phyloP scores from a whole-genome alignment of 164 flowering plant genomes.

The Berberis vulgaris region DNA sequence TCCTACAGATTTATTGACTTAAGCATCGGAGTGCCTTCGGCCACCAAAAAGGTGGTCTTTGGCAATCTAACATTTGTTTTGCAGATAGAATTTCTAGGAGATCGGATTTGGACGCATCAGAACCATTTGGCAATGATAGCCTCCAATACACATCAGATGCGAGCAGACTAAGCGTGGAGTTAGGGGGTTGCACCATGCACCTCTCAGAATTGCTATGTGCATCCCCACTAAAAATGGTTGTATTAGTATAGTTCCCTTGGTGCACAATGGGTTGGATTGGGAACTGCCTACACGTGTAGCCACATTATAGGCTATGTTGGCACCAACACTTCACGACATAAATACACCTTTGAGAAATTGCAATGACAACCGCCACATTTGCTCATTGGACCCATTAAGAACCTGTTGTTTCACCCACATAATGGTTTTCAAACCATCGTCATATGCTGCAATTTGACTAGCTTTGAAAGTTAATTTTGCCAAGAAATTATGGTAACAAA shows the following conservation, averaged over 20 bases:
- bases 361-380: slow-evolving; percentile 30
- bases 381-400: slow-evolving; percentile 13
- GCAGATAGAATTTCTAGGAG: too few relatives aligned
- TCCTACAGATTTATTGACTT: too few relatives aligned
- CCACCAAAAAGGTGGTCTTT: too few relatives aligned
- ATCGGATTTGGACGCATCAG: too few relatives aligned
- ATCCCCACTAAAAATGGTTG: slow-evolving; percentile 61
- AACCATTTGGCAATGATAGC: slow-evolving; percentile 25
- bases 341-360: slow-evolving; percentile 24
- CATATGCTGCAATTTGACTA: slow-evolving; percentile 33
- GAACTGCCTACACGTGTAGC: slow-evolving; percentile 11
- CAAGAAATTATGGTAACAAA: slow-evolving; percentile 48
- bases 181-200: slow-evolving; percentile 21
- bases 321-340: slow-evolving; percentile 56
- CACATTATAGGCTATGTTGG: slow-evolving; percentile 38
- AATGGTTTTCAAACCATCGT: slow-evolving; percentile 33
- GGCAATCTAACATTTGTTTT: too few relatives aligned
- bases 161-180: slow-evolving; percentile 28
- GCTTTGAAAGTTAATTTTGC: slow-evolving; percentile 24
- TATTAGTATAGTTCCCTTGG: slow-evolving; percentile 31
- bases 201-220: slow-evolving; percentile 33
- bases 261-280: slow-evolving; percentile 11
- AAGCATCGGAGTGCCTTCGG: too few relatives aligned
- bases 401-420: slow-evolving; percentile 27
- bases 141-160: slow-evolving; percentile 43